Conservation (phyloP, 2,329 filamentous ascomycete species). For the Xylariaceae sp. region DNA sequence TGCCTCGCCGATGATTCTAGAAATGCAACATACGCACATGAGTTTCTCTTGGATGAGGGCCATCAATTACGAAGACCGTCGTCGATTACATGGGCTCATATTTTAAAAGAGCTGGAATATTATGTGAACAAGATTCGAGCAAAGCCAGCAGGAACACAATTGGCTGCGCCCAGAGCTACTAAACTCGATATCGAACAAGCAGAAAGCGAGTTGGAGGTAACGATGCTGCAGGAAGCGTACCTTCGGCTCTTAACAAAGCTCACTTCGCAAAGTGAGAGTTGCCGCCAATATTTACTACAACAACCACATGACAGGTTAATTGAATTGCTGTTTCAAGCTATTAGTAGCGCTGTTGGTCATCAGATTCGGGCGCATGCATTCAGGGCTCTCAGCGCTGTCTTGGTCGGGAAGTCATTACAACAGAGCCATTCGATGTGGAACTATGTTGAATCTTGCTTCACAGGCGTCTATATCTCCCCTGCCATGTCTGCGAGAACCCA, state of each 20-base stretch:
- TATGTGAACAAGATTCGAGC: conserved; percentile 77
- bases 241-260: conserved; percentile 82
- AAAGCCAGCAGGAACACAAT: conserved; percentile 56
- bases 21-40: conserved; percentile 79
- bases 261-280: conserved; percentile 65
- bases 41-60: conserved; percentile 84
- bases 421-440: conserved; percentile 75
- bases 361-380: conserved; percentile 82
- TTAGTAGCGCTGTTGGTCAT: conserved; percentile 69
- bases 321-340: conserved; percentile 71
- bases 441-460: conserved; percentile 74
- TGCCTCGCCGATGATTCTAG: conserved; percentile 78
- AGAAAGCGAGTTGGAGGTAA: conserved; percentile 82
- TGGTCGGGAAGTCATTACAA: conserved; percentile 66
- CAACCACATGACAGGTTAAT: conserved; percentile 63
- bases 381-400: conserved; percentile 67
- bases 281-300: conserved; percentile 69
- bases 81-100: conserved; percentile 87
- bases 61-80: conserved; percentile 72
- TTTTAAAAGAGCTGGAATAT: conserved; percentile 83
- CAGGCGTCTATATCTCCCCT: conserved; percentile 47
- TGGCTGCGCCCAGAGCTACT: conserved; percentile 51
- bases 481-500: conserved; percentile 26
- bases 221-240: conserved; percentile 96
- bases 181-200: conserved; percentile 63